phyloP scores from a whole-genome alignment of 208 protist genomes.

The Crithidia mellificae region DNA sequence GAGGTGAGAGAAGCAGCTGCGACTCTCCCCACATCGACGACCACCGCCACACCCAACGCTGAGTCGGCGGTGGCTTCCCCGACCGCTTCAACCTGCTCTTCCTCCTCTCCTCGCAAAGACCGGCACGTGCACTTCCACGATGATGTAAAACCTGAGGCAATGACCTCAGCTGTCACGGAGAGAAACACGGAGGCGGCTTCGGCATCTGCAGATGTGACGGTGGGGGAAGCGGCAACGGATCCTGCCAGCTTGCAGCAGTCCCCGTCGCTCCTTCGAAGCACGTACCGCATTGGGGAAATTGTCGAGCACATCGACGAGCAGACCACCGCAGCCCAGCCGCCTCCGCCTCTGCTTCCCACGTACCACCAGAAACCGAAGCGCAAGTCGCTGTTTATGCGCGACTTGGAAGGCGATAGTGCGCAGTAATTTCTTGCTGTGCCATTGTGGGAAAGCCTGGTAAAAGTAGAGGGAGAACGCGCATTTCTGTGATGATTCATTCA shows the following conservation, averaged over 20 bases:
- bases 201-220: background rate
- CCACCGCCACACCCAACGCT: background rate
- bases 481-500: no score
- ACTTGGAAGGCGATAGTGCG: conserved; percentile 30
- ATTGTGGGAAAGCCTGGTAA: background rate
- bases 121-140: conserved; percentile 41
- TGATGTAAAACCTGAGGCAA: background rate
- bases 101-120: conserved; percentile 12
- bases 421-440: background rate
- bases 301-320: conserved; percentile 39
- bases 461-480: background rate
- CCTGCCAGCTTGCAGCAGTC: background rate
- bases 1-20: no score
- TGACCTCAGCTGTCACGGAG: background rate
- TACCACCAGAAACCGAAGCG: conserved; percentile 38
- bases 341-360: conserved; percentile 1
- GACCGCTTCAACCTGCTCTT: background rate
- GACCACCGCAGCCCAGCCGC: background rate
- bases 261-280: conserved; percentile 20
- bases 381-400: conserved; percentile 58
- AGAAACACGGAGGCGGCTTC: background rate
- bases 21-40: background rate
- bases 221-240: background rate
- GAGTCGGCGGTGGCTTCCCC: background rate
- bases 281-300: conserved; percentile 51